Base-by-base conservation (phyloP, 2,329 filamentous ascomycete species). In the Hortaea sp. region DNA sequence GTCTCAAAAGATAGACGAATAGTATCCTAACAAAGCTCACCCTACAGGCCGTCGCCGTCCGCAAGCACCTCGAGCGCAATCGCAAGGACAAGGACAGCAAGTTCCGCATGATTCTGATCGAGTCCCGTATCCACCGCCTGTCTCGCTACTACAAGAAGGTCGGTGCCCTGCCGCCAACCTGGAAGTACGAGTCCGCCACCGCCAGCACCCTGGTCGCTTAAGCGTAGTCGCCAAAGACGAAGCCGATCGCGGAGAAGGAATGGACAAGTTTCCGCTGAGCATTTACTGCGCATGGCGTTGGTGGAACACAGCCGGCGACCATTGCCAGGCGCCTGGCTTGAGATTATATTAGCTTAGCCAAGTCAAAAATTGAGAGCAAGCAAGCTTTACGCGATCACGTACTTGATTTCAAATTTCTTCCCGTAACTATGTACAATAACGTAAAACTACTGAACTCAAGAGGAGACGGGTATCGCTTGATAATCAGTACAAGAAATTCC, bases 21-120 rank as follows among this genome's bases (percentile, higher is more conserved):
- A 20, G 20, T 20, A 20, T 20, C 20, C 20, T 20, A 20, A 20
- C 20, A 20, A 20, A 20, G 20, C 20, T 29, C 20, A 11, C 9
- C 9, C 5, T 41, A 31, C 53, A 92, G 88, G 89, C 89, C 64
- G 89, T 95, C 65, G 85, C 89, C 69, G 92, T 98, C 78, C 90
- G 92, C 78, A 98, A 98, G 87, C 94, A 98, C 78, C 88, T 98
- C 63, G 88, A 95, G 83, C 88, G 88, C 76, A 98, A 98, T 85
- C 90, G 92, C 77, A 98, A 98, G 84, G 92, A 98, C 82, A 94
- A 88, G 81, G 92, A 98, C 81, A 87, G 84, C 80, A 98, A 98
- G 82, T 98, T 98, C 87, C 90, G 92, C 70, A 87, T 98, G 60
- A 98, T 98, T 90, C 85, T 98, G 65, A 94, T 98, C 76, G 92